Evolutionary conservation across 2,329 filamentous ascomycete species (phyloP).

Genomic region (Ophiostoma sp.): DNA sequence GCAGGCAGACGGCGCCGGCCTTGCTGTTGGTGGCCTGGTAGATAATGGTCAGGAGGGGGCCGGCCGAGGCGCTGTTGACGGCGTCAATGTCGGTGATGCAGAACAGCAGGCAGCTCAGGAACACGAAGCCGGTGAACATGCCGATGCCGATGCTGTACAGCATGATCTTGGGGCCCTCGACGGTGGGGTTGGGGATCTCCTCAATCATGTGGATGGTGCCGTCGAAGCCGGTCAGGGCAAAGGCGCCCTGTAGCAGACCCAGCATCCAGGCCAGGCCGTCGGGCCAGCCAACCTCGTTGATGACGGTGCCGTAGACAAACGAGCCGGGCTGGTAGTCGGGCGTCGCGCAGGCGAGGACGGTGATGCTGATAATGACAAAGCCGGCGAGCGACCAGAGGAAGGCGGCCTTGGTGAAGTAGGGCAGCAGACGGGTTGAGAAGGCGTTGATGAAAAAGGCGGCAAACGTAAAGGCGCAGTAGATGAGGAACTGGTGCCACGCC

Average conservation of each 20-base stretch:
- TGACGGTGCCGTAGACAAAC: conserved; percentile 63
- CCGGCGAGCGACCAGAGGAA: conserved; percentile 67
- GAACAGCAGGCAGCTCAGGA: conserved; percentile 55
- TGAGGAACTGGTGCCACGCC: conserved; percentile 67
- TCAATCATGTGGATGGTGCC: conserved; percentile 52
- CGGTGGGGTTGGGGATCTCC: conserved; percentile 38
- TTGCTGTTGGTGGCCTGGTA: conserved; percentile 57
- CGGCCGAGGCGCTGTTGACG: conserved; percentile 40
- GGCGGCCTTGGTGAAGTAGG: conserved; percentile 61
- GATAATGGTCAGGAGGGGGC: conserved; percentile 40
- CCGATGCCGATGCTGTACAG: conserved; percentile 60
- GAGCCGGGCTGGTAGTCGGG: conserved; percentile 58
- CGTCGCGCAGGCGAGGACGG: conserved; percentile 59
- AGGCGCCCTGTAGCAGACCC: conserved; percentile 37
- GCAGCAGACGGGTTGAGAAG: conserved; percentile 57
- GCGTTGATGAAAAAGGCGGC: conserved; percentile 60
- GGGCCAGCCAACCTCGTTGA: conserved; percentile 65
- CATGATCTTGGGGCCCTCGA: conserved; percentile 62
- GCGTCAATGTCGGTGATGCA: conserved; percentile 53
- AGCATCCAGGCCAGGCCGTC: conserved; percentile 58
- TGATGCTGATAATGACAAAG: conserved; percentile 65
- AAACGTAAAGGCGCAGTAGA: conserved; percentile 61
- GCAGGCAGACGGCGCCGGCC: conserved; percentile 56
- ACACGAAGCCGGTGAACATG: conserved; percentile 50
- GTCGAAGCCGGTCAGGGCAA: conserved; percentile 48